Percentiles rank a stretch among this genome's conserved stretches.
These are phyloP conservation scores for Aaosphaeria arxii DNA, from an alignment of 2,329 filamentous ascomycete species.

Conservation along the genomic window DNA sequence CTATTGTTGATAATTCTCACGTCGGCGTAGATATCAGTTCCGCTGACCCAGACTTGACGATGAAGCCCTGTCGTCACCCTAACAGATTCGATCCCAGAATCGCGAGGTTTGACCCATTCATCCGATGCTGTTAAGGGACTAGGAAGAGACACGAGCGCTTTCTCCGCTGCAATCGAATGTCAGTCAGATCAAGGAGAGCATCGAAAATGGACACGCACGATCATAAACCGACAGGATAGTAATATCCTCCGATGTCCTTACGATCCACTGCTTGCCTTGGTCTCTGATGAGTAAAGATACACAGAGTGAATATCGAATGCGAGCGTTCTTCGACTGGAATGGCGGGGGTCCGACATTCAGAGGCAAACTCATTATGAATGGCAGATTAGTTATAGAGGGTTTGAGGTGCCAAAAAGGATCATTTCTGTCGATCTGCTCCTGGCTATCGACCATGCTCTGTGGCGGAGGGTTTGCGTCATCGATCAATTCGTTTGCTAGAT, in stretches of 20 bases:
- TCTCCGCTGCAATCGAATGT: conserved; percentile 42
- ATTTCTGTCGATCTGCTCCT: conserved; percentile 33
- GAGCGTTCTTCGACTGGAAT: conserved; percentile 51
- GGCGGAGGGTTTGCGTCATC: conserved; percentile 51
- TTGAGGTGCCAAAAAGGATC: conserved; percentile 50
- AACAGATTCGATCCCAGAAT: conserved; percentile 42
- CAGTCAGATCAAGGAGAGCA: conserved; percentile 2
- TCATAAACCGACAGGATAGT: conserved; percentile 54
- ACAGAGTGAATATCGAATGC: conserved; percentile 50
- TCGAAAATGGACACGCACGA: conserved; percentile 34
- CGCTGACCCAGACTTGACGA: conserved; percentile 58
- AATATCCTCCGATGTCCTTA: conserved; percentile 50
- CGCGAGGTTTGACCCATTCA: conserved; percentile 42
- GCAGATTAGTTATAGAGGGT: conserved; percentile 46
- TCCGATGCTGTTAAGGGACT: conserved; percentile 52
- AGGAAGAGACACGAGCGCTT: conserved; percentile 52
- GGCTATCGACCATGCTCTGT: conserved; percentile 47
- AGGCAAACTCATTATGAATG: conserved; percentile 53
- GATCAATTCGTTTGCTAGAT: conserved; percentile 51
- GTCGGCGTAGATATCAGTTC: conserved; percentile 54
- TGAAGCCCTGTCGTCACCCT: conserved; percentile 53
- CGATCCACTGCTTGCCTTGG: conserved; percentile 47
- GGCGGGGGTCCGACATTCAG: conserved; percentile 55
- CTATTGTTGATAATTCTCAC: conserved; percentile 52
- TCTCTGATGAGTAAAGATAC: conserved; percentile 48